Conservation (phyloP, 2,329 filamentous ascomycete species). For the Cryoendolithus antarcticus region DNA sequence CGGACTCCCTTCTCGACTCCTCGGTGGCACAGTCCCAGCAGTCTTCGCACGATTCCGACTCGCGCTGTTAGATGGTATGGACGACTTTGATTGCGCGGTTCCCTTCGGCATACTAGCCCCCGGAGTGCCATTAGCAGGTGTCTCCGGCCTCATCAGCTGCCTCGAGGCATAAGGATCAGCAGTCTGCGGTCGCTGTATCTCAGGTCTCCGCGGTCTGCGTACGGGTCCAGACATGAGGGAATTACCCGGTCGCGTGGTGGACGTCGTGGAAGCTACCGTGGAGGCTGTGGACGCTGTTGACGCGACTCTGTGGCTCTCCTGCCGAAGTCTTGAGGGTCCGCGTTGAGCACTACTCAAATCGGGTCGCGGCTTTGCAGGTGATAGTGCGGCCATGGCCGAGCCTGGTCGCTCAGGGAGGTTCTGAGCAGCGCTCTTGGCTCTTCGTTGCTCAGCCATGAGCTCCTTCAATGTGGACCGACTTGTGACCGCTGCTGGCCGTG, state of each 20-base stretch:
- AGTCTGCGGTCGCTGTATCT: slow-evolving; percentile 38
- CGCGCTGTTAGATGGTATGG: slow-evolving; percentile 15
- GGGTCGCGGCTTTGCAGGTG: slow-evolving; percentile 31
- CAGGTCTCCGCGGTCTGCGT: slow-evolving; percentile 37
- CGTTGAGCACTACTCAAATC: slow-evolving; percentile 13
- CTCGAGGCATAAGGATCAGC: slow-evolving; percentile 41
- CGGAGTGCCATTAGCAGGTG: slow-evolving; percentile 34
- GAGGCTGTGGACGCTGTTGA: slow-evolving; percentile 21
- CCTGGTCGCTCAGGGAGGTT: slow-evolving; percentile 41
- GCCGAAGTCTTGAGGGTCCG: slow-evolving; percentile 17
- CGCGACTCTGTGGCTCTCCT: slow-evolving; percentile 13
- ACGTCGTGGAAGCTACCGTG: slow-evolving; percentile 17
- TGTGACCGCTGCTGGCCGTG: slow-evolving; percentile 32
- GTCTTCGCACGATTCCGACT: slow-evolving; percentile 17
- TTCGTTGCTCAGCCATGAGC: slow-evolving; percentile 61
- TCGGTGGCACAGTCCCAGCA: slow-evolving; percentile 2
- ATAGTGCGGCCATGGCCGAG: slow-evolving; percentile 43
- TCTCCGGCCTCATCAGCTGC: slow-evolving; percentile 27
- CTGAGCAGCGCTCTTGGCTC: slow-evolving; percentile 42
- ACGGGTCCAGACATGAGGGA: slow-evolving; percentile 48
- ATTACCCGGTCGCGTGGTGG: slow-evolving; percentile 25
- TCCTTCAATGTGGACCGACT: slow-evolving; percentile 57
- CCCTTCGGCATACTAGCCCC: slow-evolving; percentile 30
- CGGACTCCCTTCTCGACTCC: slow-evolving; percentile 22
- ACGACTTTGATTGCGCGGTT: slow-evolving; percentile 18